Percentiles rank a stretch among this genome's conserved stretches.
Evolutionary conservation across 2,329 filamentous ascomycete genomes (phyloP).

Genomic region (Colletotrichum coccodes): DNA sequence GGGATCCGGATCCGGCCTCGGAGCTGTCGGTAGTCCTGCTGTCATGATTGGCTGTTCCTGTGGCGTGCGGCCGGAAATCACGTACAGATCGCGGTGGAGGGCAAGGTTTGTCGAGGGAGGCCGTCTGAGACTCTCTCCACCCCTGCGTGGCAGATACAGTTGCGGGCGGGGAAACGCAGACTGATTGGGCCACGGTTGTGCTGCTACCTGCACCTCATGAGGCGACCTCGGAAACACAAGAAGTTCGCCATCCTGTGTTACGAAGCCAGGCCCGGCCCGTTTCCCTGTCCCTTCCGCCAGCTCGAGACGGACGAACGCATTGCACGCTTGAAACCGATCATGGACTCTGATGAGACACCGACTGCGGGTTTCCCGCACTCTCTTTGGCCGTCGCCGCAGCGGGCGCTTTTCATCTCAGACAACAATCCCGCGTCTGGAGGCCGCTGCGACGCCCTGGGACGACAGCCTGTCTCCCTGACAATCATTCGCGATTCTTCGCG

Average conservation of each 20-base stretch:
- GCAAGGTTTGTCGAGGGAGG: not conserved
- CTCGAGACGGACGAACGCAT: not conserved
- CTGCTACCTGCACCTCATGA: not conserved
- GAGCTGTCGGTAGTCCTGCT: too few species aligned
- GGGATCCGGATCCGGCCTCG: not conserved
- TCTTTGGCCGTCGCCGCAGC: not conserved
- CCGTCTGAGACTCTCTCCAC: not conserved
- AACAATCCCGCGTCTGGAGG: not conserved
- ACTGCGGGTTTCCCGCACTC: not conserved
- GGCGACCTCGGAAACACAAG: not conserved
- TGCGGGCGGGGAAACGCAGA: not conserved
- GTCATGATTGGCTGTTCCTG: not conserved
- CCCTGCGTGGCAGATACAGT: not conserved
- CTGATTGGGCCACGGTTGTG: not conserved
- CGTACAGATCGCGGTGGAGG: not conserved
- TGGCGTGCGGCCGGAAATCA: not conserved
- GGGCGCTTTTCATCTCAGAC: not conserved
- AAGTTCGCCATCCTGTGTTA: not conserved
- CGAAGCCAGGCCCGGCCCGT: slow-evolving; percentile 16
- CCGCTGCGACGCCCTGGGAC: not conserved
- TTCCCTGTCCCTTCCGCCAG: not conserved
- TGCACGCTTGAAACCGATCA: not conserved
- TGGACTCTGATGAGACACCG: not conserved
- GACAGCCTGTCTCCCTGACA: not conserved
- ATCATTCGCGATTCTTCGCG: not conserved